These are phyloP conservation scores for Fusarium buxicola DNA, from an alignment of 2,329 filamentous ascomycete genomes.

Conservation along the genomic window DNA sequence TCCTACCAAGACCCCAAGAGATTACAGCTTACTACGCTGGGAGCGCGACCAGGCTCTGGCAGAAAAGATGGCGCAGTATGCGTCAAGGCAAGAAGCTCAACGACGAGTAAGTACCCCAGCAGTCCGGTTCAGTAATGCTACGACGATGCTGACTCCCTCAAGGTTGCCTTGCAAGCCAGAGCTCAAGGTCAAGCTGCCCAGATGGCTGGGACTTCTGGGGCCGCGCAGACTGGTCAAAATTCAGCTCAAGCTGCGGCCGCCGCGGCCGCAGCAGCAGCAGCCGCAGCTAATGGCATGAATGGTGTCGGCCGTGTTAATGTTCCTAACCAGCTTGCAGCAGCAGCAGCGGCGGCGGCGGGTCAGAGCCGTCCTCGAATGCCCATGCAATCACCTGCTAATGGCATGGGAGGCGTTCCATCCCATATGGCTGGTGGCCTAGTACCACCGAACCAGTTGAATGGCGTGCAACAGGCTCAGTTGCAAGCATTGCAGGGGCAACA, in stretches of 20 bases:
- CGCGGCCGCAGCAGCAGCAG: conserved; percentile 35
- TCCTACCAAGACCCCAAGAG: conserved; percentile 81
- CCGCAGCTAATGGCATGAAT: conserved; percentile 45
- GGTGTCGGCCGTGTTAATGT: conserved; percentile 55
- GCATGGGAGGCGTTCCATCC: conserved; percentile 61
- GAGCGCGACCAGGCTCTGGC: conserved; percentile 81
- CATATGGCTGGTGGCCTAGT: conserved; percentile 64
- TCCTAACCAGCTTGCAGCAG: conserved; percentile 59
- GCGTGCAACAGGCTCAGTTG: conserved; percentile 77
- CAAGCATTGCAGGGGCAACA: conserved; percentile 68
- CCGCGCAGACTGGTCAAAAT: conserved; percentile 48
- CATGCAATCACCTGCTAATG: conserved; percentile 64
- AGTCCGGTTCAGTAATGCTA: conserved; percentile 3
- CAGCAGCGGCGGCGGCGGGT: conserved; percentile 53
- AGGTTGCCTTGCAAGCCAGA: conserved; percentile 61
- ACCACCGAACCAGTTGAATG: conserved; percentile 70
- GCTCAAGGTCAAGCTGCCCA: conserved; percentile 60
- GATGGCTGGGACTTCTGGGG: conserved; percentile 57
- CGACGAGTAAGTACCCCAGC: conserved; percentile 61
- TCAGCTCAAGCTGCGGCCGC: conserved; percentile 45
- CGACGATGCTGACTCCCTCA: conserved; percentile 42
- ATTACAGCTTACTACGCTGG: conserved; percentile 90
- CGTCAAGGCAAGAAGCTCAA: conserved; percentile 69
- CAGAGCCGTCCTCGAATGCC: conserved; percentile 65
- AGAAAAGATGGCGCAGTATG: conserved; percentile 67